phyloP scores from a whole-genome alignment of 352 stramenopile genomes.

The Phytopythium ostracodes region DNA sequence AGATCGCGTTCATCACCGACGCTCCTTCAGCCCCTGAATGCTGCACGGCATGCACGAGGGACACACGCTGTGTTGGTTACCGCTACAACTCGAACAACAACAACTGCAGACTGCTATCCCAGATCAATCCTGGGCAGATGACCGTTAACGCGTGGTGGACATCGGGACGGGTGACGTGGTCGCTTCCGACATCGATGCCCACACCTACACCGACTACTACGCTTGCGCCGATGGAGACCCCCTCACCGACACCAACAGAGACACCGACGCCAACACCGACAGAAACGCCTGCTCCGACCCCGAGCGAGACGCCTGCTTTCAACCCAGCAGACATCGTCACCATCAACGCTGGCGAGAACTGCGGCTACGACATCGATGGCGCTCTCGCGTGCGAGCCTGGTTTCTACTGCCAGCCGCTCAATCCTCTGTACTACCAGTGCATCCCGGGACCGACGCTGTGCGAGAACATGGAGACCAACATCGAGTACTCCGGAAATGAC shows the following conservation, averaged over 20 bases:
- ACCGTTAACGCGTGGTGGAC: too few species aligned
- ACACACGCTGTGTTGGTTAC: too few species aligned
- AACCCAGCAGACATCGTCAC: background rate
- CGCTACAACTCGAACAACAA: too few species aligned
- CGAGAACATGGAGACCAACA: conserved; percentile 16
- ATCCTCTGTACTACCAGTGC: conserved; percentile 54
- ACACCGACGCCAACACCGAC: background rate
- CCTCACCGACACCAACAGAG: background rate
- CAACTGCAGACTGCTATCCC: too few species aligned
- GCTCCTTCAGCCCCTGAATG: too few species aligned
- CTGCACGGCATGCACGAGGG: too few species aligned
- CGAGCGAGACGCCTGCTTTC: background rate
- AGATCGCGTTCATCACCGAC: too few species aligned
- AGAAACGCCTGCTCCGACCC: background rate
- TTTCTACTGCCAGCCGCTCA: conserved; percentile 59
- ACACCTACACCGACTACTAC: background rate
- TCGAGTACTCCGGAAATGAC: conserved; percentile 23
- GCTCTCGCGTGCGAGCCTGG: conserved; percentile 29
- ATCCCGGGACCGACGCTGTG: conserved; percentile 30
- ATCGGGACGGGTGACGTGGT: too few species aligned
- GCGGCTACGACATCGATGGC: conserved; percentile 18
- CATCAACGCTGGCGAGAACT: conserved; percentile 14
- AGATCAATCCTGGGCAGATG: too few species aligned
- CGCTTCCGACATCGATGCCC: too few species aligned
- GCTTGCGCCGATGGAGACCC: background rate